Conservation (phyloP, 768 basidiomycete genomes). For the Cystobasidium tubakii region DNA sequence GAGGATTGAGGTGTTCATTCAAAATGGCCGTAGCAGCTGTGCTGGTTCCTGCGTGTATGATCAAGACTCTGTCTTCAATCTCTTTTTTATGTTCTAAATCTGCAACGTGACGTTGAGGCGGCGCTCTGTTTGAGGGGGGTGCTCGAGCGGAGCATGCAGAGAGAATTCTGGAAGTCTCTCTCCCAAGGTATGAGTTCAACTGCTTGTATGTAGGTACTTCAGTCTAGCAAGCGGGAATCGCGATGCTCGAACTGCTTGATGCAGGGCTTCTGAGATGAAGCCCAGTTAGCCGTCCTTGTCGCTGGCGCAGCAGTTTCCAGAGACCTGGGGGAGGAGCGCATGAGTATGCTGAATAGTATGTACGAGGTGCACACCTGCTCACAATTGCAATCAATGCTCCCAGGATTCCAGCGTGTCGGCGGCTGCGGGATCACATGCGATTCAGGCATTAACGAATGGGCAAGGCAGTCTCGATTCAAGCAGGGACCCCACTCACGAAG, state of each 20-base stretch:
- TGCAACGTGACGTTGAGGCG: neutral
- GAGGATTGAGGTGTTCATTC: conserved; percentile 12
- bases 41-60: neutral
- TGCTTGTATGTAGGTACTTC: no score
- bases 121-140: neutral
- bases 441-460: neutral
- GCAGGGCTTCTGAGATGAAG: neutral
- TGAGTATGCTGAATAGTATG: neutral
- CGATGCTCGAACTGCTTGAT: neutral
- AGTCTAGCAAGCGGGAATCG: neutral
- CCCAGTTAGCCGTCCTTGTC: conserved; percentile 24
- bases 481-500: neutral
- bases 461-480: no score
- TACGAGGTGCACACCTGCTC: neutral
- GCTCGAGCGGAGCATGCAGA: neutral
- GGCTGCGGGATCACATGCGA: neutral
- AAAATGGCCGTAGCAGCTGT: no score
- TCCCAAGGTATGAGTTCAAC: no score
- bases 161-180: neutral
- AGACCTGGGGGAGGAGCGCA: neutral
- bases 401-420: conserved; percentile 20
- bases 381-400: conserved; percentile 18
- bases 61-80: no score
- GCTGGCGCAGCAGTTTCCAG: conserved; percentile 6
- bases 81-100: neutral